These are phyloP conservation scores for Flammula alnicola DNA, from an alignment of 1,284 basidiomycete species.

Conservation along the genomic window DNA sequence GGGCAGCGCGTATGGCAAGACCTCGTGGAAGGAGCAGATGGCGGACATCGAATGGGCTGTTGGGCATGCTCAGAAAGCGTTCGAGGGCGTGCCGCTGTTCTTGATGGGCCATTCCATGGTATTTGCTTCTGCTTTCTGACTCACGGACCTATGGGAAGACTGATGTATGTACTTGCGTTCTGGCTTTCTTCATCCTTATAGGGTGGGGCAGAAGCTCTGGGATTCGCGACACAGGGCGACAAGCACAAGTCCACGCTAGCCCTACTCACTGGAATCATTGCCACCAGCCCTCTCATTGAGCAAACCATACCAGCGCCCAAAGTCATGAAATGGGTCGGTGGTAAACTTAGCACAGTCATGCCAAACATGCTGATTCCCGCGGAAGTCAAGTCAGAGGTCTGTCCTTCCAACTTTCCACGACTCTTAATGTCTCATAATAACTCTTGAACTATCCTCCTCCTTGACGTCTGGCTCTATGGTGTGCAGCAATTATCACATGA, in stretches of 20 bases:
- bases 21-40: constrained; percentile 70
- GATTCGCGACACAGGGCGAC: constrained; percentile 55
- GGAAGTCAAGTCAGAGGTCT: constrained; percentile 58
- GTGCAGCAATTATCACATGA: constrained; percentile 72
- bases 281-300: constrained; percentile 69
- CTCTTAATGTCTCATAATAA: too few relatives aligned
- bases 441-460: too few relatives aligned
- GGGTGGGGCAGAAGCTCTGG: constrained; percentile 72
- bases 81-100: constrained; percentile 62
- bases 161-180: too few relatives aligned
- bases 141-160: too few relatives aligned
- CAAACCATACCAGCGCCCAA: constrained; percentile 64
- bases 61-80: constrained; percentile 48
- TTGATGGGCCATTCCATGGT: constrained; percentile 89
- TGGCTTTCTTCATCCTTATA: constrained; percentile 31
- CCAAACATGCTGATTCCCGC: constrained; percentile 67
- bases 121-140: constrained; percentile 22
- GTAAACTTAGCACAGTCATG: constrained; percentile 47
- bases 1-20: constrained; percentile 66
- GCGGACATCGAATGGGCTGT: constrained; percentile 75
- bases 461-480: too few relatives aligned
- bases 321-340: constrained; percentile 55
- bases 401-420: constrained; percentile 26
- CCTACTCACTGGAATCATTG: constrained; percentile 67
- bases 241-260: constrained; percentile 45